These are phyloP conservation scores for Moelleriella libera DNA, from an alignment of 2,329 filamentous ascomycete genomes.

Conservation along the genomic window DNA sequence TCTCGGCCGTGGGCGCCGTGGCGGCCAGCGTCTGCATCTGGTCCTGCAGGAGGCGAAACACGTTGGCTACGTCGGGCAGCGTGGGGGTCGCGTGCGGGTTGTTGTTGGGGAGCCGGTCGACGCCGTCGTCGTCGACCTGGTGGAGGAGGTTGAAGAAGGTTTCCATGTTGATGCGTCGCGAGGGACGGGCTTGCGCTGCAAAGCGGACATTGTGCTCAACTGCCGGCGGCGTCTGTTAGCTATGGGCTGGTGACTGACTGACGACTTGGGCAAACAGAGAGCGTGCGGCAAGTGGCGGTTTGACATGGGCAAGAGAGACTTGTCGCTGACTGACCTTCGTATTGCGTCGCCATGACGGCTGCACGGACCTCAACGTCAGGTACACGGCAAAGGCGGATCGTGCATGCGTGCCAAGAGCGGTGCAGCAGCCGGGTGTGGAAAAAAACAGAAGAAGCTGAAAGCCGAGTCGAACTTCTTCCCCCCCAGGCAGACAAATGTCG, in stretches of 20 bases:
- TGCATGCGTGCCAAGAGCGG: no score
- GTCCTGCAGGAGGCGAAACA: constrained; percentile 45
- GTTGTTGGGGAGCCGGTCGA: constrained; percentile 17
- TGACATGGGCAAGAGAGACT: no score
- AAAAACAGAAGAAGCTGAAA: no score
- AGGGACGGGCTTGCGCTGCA: constrained; percentile 20
- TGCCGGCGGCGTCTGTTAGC: constrained; percentile 13
- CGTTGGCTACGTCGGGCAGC: constrained; percentile 40
- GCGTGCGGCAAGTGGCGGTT: no score
- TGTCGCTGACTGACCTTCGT: constrained; percentile 29
- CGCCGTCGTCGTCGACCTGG: constrained; percentile 28
- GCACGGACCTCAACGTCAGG: no score
- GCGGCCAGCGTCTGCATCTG: constrained; percentile 37
- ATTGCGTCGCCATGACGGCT: constrained; percentile 36
- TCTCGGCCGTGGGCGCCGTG: constrained; percentile 32
- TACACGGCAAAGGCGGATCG: no score
- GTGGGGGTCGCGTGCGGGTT: constrained; percentile 47
- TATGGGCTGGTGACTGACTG: neutral
- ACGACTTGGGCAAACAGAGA: neutral
- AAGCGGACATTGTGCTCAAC: constrained; percentile 51
- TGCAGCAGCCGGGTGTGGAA: no score
- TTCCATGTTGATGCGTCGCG: constrained; percentile 48
- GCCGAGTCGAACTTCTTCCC: neutral
- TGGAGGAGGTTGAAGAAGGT: constrained; percentile 45
- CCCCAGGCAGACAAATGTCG: neutral